Percentiles rank a stretch among this genome's conserved stretches.
phyloP scores from a whole-genome alignment of 352 stramenopile species.

The Pythium insidiosum region DNA sequence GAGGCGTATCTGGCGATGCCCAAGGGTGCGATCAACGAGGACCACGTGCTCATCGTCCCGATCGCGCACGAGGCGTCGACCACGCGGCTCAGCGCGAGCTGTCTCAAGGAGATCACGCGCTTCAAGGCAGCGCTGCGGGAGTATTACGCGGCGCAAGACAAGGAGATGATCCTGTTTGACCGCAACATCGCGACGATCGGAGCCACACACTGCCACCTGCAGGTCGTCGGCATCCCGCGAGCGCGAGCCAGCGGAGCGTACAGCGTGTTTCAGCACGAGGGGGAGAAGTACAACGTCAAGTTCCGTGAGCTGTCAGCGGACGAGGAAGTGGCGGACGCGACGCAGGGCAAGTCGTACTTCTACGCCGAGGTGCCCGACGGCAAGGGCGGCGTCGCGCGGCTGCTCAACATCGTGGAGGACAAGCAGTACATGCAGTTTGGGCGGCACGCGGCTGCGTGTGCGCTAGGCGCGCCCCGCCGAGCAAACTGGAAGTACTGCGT shows the following conservation, averaged over 20 bases:
- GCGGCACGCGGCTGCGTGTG: conserved; percentile 45
- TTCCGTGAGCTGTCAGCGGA: conserved; percentile 38
- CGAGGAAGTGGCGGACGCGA: conserved; percentile 27
- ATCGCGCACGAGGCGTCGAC: conserved; percentile 68
- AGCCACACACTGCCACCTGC: conserved; percentile 67
- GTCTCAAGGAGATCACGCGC: conserved; percentile 44
- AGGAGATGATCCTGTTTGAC: conserved; percentile 71
- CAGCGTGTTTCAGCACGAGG: conserved; percentile 52
- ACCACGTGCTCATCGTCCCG: conserved; percentile 72
- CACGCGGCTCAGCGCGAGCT: conserved; percentile 29
- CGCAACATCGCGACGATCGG: conserved; percentile 70
- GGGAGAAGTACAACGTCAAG: conserved; percentile 65
- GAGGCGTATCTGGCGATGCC: conserved; percentile 76
- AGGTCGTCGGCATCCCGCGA: conserved; percentile 59
- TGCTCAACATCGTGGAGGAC: conserved; percentile 58
- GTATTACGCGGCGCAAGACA: conserved; percentile 57
- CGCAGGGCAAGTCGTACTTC: conserved; percentile 44
- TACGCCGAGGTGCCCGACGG: conserved; percentile 57
- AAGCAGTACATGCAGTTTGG: conserved; percentile 85
- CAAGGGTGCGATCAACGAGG: conserved; percentile 68
- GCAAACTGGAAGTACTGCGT: conserved; percentile 84
- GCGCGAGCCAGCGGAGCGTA: conserved; percentile 23
- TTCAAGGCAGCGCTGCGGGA: conserved; percentile 55
- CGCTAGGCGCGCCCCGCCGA: conserved; percentile 54
- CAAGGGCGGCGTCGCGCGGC: conserved; percentile 19